Evolutionary conservation across 495 filamentous ascomycete species (phyloP).

Genomic region (Hypoxylon intermedium): DNA sequence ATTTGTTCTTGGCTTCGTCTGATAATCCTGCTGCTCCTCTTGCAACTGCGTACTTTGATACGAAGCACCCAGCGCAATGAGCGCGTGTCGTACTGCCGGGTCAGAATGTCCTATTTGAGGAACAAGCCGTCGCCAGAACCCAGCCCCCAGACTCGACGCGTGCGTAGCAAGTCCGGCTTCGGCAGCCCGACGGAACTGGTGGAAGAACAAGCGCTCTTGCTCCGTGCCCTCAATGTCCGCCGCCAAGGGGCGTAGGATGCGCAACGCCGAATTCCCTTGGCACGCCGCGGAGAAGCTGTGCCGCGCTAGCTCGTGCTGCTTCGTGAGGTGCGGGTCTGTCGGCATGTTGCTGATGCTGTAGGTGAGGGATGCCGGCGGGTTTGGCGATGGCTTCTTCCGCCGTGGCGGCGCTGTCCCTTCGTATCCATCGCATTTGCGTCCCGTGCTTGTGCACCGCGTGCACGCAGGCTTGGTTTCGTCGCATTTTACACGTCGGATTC

Average conservation of each 20-base stretch:
- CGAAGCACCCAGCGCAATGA: slow-evolving; percentile 49
- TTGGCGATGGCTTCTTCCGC: slow-evolving; percentile 11
- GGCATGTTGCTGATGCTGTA: background rate
- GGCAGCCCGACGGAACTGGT: slow-evolving; percentile 39
- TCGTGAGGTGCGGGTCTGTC: slow-evolving; percentile 7
- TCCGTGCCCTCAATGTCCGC: slow-evolving; percentile 48
- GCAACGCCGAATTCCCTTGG: slow-evolving; percentile 42
- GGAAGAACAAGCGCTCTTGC: slow-evolving; percentile 44
- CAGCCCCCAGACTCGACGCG: slow-evolving; percentile 22
- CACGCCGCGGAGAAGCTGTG: slow-evolving; percentile 44
- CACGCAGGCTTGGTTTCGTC: slow-evolving; percentile 52
- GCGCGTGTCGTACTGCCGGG: slow-evolving; percentile 49
- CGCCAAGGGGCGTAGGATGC: slow-evolving; percentile 46
- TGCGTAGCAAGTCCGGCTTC: slow-evolving; percentile 33
- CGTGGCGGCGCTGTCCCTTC: slow-evolving; percentile 43
- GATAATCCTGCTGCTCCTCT: slow-evolving; percentile 6
- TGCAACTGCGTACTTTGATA: slow-evolving; percentile 34
- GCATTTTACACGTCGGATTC: slow-evolving; percentile 48
- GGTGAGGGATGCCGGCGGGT: slow-evolving; percentile 1
- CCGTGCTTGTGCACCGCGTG: slow-evolving; percentile 51
- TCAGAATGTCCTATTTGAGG: slow-evolving; percentile 45
- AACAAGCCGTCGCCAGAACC: slow-evolving; percentile 48
- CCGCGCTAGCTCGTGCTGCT: slow-evolving; percentile 38
- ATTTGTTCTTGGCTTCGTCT: too few relatives aligned
- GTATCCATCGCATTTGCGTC: slow-evolving; percentile 54